These are phyloP conservation scores for Huntiella savannae DNA, from an alignment of 2,329 filamentous ascomycete species.

Conservation along the genomic window DNA sequence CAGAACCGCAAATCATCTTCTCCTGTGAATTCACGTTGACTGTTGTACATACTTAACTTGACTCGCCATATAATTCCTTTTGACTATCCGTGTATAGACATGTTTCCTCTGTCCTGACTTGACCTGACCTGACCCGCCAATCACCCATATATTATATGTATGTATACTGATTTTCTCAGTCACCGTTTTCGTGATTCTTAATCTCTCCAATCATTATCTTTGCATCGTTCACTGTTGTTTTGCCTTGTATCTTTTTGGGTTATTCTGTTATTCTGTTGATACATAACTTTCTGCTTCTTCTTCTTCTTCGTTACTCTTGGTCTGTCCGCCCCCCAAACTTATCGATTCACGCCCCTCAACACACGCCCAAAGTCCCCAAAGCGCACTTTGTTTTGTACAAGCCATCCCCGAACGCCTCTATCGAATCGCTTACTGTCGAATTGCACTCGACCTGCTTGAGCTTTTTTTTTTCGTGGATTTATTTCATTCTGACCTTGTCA, in stretches of 20 bases:
- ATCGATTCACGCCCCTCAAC: conserved; percentile 1
- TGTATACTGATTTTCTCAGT: too few species aligned
- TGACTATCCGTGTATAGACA: too few species aligned
- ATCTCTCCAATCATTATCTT: not conserved
- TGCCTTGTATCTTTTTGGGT: not conserved
- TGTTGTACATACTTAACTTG: not conserved
- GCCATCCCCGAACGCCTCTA: not conserved
- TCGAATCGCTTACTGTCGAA: not conserved
- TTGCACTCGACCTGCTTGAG: too few species aligned
- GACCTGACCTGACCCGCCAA: too few species aligned
- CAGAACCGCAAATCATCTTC: too few species aligned
- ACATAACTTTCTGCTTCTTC: not conserved
- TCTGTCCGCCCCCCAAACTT: not conserved
- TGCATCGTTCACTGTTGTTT: not conserved
- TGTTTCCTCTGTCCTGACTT: too few species aligned
- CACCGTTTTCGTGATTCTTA: not conserved
- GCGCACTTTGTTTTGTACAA: not conserved
- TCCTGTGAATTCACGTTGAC: too few species aligned
- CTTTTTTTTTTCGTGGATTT: too few species aligned
- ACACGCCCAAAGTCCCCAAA: too few species aligned
- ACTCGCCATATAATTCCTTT: too few species aligned
- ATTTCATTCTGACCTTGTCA: not conserved
- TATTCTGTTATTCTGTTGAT: not conserved
- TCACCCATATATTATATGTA: too few species aligned
- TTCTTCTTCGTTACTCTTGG: not conserved